A percentile compares a stretch with the other conserved stretches of the same genome.
phyloP scores from a whole-genome alignment of 2,329 filamentous ascomycete genomes.

The Fonsecaea nubica region DNA sequence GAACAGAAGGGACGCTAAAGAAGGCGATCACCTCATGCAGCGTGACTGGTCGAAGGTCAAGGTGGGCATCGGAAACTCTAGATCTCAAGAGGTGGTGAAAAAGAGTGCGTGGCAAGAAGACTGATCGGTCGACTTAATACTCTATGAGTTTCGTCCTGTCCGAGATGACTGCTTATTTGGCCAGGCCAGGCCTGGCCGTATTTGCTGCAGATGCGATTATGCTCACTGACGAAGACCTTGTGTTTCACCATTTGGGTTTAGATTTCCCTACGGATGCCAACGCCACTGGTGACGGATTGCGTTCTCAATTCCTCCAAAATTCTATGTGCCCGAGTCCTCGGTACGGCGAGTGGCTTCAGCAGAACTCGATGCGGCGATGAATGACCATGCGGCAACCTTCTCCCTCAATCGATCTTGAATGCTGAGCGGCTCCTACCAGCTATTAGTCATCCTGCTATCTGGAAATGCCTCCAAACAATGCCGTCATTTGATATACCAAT shows the following conservation, averaged over 20 bases:
- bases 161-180: background rate
- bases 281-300: background rate
- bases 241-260: background rate
- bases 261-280: background rate
- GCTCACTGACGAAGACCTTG: background rate
- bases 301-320: background rate
- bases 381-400: background rate
- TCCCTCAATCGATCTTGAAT: background rate
- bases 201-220: background rate
- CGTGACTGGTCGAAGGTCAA: constrained; percentile 39
- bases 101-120: constrained; percentile 43
- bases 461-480: background rate
- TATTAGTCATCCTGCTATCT: constrained; percentile 9
- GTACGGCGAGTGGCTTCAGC: background rate
- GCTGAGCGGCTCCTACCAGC: background rate
- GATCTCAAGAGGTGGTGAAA: constrained; percentile 40
- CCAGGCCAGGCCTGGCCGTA: background rate
- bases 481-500: constrained; percentile 6
- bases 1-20: constrained; percentile 39
- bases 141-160: background rate
- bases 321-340: background rate
- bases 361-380: background rate
- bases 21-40: constrained; percentile 37
- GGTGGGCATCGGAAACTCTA: constrained; percentile 39
- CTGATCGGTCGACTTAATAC: constrained; percentile 13